Conservation (phyloP, 2,329 filamentous ascomycete genomes). For the Domatiomyces globalis region DNA sequence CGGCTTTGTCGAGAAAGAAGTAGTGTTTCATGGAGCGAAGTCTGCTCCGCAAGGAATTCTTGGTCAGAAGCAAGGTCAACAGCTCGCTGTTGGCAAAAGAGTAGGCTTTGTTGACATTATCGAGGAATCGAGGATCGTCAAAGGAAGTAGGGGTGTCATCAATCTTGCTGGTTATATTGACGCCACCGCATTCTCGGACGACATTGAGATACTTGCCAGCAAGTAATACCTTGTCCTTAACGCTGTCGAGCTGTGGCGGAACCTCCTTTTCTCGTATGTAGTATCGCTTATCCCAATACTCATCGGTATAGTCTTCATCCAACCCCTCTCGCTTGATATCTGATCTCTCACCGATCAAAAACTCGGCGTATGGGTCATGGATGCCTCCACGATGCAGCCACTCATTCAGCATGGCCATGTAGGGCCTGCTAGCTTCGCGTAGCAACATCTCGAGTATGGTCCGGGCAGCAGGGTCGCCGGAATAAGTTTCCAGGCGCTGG, state of each 20-base stretch:
- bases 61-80: slow-evolving; percentile 78
- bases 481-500: slow-evolving; percentile 71
- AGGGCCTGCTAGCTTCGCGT: slow-evolving; percentile 78
- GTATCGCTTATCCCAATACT: slow-evolving; percentile 97
- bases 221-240: slow-evolving; percentile 87
- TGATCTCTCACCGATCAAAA: slow-evolving; percentile 88
- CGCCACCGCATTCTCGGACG: slow-evolving; percentile 88
- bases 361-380: slow-evolving; percentile 84
- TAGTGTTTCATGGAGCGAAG: slow-evolving; percentile 92
- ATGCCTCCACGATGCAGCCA: slow-evolving; percentile 96
- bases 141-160: slow-evolving; percentile 76
- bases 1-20: slow-evolving; percentile 94
- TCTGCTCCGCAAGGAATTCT: slow-evolving; percentile 75
- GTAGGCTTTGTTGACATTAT: slow-evolving; percentile 92
- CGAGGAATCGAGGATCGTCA: slow-evolving; percentile 78
- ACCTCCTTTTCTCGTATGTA: slow-evolving; percentile 85
- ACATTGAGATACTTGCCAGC: slow-evolving; percentile 98
- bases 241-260: slow-evolving; percentile 75
- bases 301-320: slow-evolving; percentile 94
- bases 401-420: slow-evolving; percentile 97
- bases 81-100: slow-evolving; percentile 90
- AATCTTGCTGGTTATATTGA: slow-evolving; percentile 80
- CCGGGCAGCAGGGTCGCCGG: slow-evolving; percentile 79
- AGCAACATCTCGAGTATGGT: slow-evolving; percentile 67
- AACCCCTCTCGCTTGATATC: slow-evolving; percentile 82